phyloP scores from a whole-genome alignment of 805 yeast species.

The Candida morakotiae region DNA sequence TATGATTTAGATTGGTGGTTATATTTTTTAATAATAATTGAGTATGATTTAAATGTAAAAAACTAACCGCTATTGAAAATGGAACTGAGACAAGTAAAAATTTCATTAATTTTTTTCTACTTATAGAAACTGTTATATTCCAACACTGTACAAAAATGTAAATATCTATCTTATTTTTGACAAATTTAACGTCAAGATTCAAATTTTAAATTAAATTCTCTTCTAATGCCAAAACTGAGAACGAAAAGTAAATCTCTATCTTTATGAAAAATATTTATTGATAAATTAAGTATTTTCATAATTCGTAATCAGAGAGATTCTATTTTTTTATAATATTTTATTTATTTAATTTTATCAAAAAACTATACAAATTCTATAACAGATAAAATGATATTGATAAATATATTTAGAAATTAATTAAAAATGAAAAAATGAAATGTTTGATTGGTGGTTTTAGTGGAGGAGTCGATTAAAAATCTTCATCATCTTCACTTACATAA shows the following conservation, averaged over 20 bases:
- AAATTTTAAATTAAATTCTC: too few relatives aligned
- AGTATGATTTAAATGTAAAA: not conserved
- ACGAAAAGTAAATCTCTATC: too few relatives aligned
- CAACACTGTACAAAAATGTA: too few relatives aligned
- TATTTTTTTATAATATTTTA: too few relatives aligned
- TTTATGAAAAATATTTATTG: too few relatives aligned
- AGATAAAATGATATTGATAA: not conserved
- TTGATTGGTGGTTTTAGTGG: not conserved
- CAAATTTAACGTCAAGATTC: too few relatives aligned
- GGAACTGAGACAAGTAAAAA: not conserved
- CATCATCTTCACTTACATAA: constrained; percentile 92
- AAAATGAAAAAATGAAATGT: too few relatives aligned
- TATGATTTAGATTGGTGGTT: constrained; percentile 9
- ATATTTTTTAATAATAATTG: not conserved
- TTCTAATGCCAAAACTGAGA: too few relatives aligned
- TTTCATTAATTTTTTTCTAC: constrained; percentile 1
- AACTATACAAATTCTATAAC: constrained; percentile 6
- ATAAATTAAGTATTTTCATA: too few relatives aligned
- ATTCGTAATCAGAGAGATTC: too few relatives aligned
- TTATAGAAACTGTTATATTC: too few relatives aligned
- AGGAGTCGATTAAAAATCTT: constrained; percentile 23
- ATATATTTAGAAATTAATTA: not conserved
- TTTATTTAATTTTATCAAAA: constrained; percentile 7
- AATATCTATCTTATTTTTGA: too few relatives aligned
- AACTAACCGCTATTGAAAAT: not conserved